A percentile compares a stretch with the other conserved stretches of the same genome.
Conservation (phyloP, 108 stramenopile species). For the Discostella stelligeroides region DNA sequence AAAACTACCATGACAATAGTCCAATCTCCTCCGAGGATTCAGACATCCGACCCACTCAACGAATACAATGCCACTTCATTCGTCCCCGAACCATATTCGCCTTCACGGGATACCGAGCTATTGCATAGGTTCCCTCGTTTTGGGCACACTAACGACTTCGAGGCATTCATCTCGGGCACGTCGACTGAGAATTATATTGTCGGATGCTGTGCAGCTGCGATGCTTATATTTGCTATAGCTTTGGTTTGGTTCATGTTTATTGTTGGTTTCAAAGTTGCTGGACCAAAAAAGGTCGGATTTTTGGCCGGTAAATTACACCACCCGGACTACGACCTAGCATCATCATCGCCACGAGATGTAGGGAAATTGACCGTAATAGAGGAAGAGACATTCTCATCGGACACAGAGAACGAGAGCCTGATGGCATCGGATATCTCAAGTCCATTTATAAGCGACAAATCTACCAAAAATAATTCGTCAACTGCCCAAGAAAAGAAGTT, state of each 20-base stretch:
- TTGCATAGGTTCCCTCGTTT: conserved; percentile 29
- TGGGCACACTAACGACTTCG: conserved; percentile 26
- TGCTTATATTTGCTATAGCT: conserved; percentile 16
- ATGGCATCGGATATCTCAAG: neutral
- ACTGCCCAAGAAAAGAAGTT: conserved; percentile 15
- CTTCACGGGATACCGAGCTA: neutral
- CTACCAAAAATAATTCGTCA: conserved; percentile 7
- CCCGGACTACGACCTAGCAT: neutral
- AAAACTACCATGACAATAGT: no score
- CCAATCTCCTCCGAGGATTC: neutral
- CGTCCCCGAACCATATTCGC: conserved; percentile 8
- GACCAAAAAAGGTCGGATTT: conserved; percentile 24
- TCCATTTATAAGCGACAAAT: conserved; percentile 17
- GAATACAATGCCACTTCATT: conserved; percentile 12
- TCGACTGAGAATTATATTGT: neutral
- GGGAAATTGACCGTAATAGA: neutral
- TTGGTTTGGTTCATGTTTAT: conserved; percentile 20
- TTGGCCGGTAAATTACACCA: conserved; percentile 18
- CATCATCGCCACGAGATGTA: neutral
- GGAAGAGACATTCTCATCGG: neutral
- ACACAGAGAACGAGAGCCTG: neutral
- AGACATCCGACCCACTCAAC: conserved; percentile 4
- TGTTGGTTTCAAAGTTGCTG: conserved; percentile 12
- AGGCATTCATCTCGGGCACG: conserved; percentile 16
- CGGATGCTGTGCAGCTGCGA: conserved; percentile 3